Base-by-base conservation (phyloP, 495 filamentous ascomycete species). In the Gamarada debralockiae region DNA sequence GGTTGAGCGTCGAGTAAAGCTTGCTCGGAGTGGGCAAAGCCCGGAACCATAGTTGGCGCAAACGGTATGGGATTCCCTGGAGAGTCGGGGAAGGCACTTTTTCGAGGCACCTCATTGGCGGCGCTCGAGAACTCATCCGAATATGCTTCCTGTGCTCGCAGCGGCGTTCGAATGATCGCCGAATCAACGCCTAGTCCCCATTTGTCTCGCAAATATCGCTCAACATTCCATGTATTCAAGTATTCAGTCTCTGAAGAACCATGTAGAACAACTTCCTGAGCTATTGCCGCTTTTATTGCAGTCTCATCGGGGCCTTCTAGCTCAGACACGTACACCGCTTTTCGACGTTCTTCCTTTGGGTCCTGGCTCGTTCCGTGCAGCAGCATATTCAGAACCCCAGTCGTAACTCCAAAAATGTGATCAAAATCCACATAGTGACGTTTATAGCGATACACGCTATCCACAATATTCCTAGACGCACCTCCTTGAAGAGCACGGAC, bases 181-280 rank as follows among this genome's bases (percentile, higher is more conserved):
- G 51, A 53, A 24, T 46, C 33, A 17, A 53, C 8, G 2, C 27
- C 29, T 13, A 53, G 25, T n/a, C 41, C 23, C 42, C 42, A 53
- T 6, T 27, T 31, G 8, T 29, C 33, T 25, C 7, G 37, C 18
- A 47, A 17, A 44, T 53, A 47, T 21, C 14, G 17, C 22, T 53
- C 51, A 4, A 53, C 51, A 12, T 47, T 20, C 51, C 41, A 53
- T 15, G 51, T 27, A 9, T 39, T 18, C 18, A 47, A n/a, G 33
- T 53, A 53, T 4, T 47, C 31, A 1, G 15, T 24, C 40, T 53
- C 42, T 0, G 18, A 22, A 3, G n/a, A 39, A 17, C 51, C 41
- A 15, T 27, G 2, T 6, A 15, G 7, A 4, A 34, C 42, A 18
- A 53, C 21, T 2, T 40, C 23, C 4, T 20, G 3, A 3, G 33